Evolutionary conservation across 2,329 filamentous ascomycete species (phyloP), one percentile per base, ranked within the genome.

Genomic region (Verticillium zaregamsianum): DNA sequence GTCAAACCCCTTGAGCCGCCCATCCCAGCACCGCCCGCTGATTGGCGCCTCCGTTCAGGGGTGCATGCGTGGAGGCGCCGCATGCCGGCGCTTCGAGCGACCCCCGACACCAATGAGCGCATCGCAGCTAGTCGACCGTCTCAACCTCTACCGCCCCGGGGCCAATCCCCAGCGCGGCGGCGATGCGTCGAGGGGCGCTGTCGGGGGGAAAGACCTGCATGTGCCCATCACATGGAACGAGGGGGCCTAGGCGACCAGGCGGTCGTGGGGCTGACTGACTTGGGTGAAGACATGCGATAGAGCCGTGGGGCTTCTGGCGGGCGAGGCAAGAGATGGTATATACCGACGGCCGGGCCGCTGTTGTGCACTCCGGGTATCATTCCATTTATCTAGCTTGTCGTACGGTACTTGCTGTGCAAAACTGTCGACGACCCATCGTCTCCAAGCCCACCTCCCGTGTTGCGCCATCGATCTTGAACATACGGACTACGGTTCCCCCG

Each of bases 41-140:
- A 66, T 66, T 66, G 65, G 65, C 28, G 40, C 23, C 3, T n/a
- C 11, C 31, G 54, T 40, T 58, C 65, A 59, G 60, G 63, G 49
- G 31, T 58, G 45, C 55, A 49, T 57, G 63, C 59, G 60, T 64
- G 59, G 65, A 64, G 60, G 62, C 63, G 65, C 64, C 58, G 56
- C 60, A 52, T 60, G 55, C 59, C 61, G 60, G 65, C 65, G 65
- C 65, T 66, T 66, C 64, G 60, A 66, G 64, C 54, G 28, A 35
- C 37, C 33, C 37, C 58, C 57, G 58, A 58, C 64, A 45, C 64
- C 65, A 66, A 66, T 66, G 57, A 45, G 28, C 45, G 45, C 45
- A 52, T 14, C 20, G 6, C n/a, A 20, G 8, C 20, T 20, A 25
- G n/a, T 25, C n/a, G 20, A 52, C 45, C 20, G 45, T 52, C 45